phyloP scores from a whole-genome alignment of 2,329 filamentous ascomycete species.

The Sporothrix brunneoviolacea region DNA sequence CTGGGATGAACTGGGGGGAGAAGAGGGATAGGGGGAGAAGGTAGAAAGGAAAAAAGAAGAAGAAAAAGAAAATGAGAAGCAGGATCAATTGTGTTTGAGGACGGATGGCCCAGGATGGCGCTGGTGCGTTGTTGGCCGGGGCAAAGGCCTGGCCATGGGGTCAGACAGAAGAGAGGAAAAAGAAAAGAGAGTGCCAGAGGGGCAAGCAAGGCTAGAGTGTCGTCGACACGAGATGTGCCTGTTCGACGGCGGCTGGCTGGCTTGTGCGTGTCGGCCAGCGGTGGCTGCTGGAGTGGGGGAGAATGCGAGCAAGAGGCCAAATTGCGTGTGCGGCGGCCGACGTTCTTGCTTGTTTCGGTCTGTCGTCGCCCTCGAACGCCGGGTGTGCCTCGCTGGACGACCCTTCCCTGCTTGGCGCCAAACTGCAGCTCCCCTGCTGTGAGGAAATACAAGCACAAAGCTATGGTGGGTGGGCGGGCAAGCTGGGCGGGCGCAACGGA shows the following conservation, averaged over 20 bases:
- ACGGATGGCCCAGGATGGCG: neutral
- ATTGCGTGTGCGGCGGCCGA: neutral
- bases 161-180: neutral
- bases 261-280: too few species aligned
- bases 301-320: neutral
- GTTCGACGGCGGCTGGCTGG: too few species aligned
- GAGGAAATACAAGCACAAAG: too few species aligned
- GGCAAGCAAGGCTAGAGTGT: too few species aligned
- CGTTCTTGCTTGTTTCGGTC: neutral
- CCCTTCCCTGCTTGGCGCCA: constrained; percentile 2
- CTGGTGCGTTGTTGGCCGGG: neutral
- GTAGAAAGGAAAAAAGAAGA: neutral
- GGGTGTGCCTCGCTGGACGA: neutral
- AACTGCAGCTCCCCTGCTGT: neutral
- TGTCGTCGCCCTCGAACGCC: neutral
- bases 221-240: neutral
- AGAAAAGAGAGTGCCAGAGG: too few species aligned
- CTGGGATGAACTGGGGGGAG: neutral
- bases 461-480: too few species aligned
- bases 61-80: neutral
- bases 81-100: neutral
- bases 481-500: too few species aligned
- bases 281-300: too few species aligned
- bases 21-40: neutral
- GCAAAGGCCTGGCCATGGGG: neutral